Base-by-base conservation (phyloP, 106 monocot genomes). In the Amphibolis antarctica region DNA sequence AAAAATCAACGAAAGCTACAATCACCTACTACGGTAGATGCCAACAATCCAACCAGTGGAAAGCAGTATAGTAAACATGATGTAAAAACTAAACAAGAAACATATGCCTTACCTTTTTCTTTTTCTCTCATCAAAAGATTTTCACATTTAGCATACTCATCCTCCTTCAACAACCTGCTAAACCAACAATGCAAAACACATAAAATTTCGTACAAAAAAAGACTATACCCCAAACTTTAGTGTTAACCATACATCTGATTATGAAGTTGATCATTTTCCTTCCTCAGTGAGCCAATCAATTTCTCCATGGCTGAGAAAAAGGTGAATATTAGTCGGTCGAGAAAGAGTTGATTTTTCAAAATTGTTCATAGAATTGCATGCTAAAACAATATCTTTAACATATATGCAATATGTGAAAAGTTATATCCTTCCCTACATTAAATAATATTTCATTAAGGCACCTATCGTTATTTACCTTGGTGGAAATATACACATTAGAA, bases 251-350 rank as follows among this genome's bases (percentile, higher is more conserved):
- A 63, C 63, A 63, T 6, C 25, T 63, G 19, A 46, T 63, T 22
- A 13, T 12, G 46, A 11, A 63, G 63, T 0, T 63, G 24, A 0
- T 63, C 25, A 46, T 24, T 63, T 63, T 63, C 63, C 25, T 45
- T 63, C 22, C 47, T 47, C 63, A 46, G 23, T 63, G 63, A 29
- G n/a, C 47, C 63, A 27, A 63, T 47, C 46, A 63, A 63, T 28
- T 63, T 42, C 25, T 45, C 23, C 28, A 46, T 45, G 9, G 10
- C 59, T 59, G 20, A 42, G 44, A 61, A n/a, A 61, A 44, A 61
- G 20, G 43, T 43, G 44, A 44, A 42, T 61, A 22, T 61, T 12
- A 25, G 19, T 23, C 54, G n/a, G n/a, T n/a, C n/a, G n/a, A n/a
- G n/a, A n/a, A n/a, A n/a, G n/a, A n/a, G n/a, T n/a, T n/a, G n/a